These are phyloP conservation scores for Aspergillus homomorphus DNA, from an alignment of 495 filamentous ascomycete species.

Conservation along the genomic window DNA sequence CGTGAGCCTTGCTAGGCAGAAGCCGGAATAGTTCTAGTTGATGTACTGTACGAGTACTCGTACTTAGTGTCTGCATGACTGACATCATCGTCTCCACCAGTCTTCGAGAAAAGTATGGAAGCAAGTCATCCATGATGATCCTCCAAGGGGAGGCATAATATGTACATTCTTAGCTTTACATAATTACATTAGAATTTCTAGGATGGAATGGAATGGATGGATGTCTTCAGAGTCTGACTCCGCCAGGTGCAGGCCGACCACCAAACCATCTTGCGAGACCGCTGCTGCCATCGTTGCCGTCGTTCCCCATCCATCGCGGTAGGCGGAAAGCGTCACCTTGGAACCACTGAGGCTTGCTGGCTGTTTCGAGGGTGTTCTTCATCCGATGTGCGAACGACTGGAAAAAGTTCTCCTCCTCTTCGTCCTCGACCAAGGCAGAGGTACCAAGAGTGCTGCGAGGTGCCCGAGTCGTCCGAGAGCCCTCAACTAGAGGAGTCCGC, in stretches of 20 bases:
- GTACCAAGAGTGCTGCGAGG: conserved; percentile 26
- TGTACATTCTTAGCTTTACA: not conserved
- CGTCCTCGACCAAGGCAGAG: conserved; percentile 39
- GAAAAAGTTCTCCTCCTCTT: conserved; percentile 78
- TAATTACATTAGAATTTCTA: not conserved
- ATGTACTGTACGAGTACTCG: no score
- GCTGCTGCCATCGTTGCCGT: conserved; percentile 35
- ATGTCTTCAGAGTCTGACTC: conserved; percentile 33
- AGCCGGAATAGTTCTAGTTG: not conserved
- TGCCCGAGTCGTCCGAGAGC: conserved; percentile 29
- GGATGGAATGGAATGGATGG: not conserved
- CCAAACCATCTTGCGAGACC: conserved; percentile 51
- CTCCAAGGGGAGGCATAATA: not conserved
- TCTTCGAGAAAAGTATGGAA: not conserved
- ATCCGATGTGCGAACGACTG: conserved; percentile 79
- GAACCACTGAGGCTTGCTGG: conserved; percentile 78
- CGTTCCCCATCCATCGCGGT: conserved; percentile 73
- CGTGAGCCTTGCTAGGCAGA: not conserved
- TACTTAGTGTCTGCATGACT: not conserved
- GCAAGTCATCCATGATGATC: not conserved
- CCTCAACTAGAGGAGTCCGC: conserved; percentile 30
- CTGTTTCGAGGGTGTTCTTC: conserved; percentile 83
- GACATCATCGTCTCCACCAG: not conserved
- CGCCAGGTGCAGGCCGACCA: conserved; percentile 49
- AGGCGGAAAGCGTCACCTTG: conserved; percentile 65